phyloP scores from a whole-genome alignment of 371 early-diverging fungal species.

The Lichtheimia ramosa region DNA sequence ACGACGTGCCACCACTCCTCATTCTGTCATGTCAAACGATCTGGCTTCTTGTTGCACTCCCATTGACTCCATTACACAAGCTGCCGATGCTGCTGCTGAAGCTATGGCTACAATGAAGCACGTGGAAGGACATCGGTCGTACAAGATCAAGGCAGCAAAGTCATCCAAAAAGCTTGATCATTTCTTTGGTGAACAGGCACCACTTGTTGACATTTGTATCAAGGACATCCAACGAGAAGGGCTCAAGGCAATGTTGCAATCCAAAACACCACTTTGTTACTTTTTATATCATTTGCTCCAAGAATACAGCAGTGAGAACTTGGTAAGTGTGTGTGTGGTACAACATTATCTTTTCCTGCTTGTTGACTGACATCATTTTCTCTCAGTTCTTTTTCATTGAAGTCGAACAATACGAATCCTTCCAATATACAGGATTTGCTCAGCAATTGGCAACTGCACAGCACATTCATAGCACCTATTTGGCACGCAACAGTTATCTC shows the following conservation, averaged over 20 bases:
- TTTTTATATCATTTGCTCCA: slow-evolving; percentile 56
- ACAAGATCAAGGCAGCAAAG: slow-evolving; percentile 35
- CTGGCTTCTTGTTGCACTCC: neutral
- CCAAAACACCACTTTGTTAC: slow-evolving; percentile 58
- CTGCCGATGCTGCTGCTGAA: slow-evolving; percentile 8
- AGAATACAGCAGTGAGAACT: slow-evolving; percentile 58
- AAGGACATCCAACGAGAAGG: slow-evolving; percentile 54
- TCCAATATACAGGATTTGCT: slow-evolving; percentile 26
- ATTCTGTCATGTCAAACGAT: slow-evolving; percentile 16
- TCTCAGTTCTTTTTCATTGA: slow-evolving; percentile 59
- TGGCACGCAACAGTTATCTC: slow-evolving; percentile 51
- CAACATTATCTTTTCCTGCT: neutral
- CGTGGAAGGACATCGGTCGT: slow-evolving; percentile 38
- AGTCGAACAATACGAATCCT: slow-evolving; percentile 56
- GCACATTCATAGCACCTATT: slow-evolving; percentile 55
- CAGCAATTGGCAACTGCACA: slow-evolving; percentile 54
- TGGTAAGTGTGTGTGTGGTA: slow-evolving; percentile 35
- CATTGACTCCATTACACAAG: neutral
- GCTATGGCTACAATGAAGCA: slow-evolving; percentile 1
- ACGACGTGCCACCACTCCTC: neutral
- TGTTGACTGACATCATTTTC: neutral
- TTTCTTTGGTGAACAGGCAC: slow-evolving; percentile 54
- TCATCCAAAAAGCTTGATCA: slow-evolving; percentile 43
- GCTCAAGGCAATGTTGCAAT: slow-evolving; percentile 52
- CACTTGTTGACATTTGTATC: slow-evolving; percentile 54